Evolutionary conservation across 2,329 filamentous ascomycete genomes (phyloP), one percentile per base, ranked within the genome.

Genomic region (Trichoderma polysporum): DNA sequence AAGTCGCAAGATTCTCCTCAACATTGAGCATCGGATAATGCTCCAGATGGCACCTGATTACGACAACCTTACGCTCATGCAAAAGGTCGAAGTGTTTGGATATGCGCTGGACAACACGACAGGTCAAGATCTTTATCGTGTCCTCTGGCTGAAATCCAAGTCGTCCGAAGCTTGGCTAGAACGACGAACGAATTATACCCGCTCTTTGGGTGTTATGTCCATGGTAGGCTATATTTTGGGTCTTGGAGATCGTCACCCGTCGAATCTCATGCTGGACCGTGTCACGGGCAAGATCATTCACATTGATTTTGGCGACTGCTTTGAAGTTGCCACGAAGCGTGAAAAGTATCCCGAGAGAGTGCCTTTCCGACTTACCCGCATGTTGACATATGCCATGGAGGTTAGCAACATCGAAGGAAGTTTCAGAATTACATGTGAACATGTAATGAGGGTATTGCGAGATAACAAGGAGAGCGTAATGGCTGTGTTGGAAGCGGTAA

Each of bases 171-270:
- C 94, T 2, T 99, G 95, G 95, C 88, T 99, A 37, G 95, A 98
- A 79, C 88, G 95, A 50, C 91, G 95, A 62, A 99, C 96, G n/a
- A 99, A 97, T 77, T 99, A 99, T 81, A 99, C 95, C 19, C 91
- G 95, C 67, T 98, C 94, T 1, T 85, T 99, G 2, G 95, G 93
- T 73, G 95, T 99, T 74, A 99, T 99, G 95, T 97, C 93, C n/a
- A 99, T 99, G 93, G 95, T 98, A n/a, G 95, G 95, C 70, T 99
- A 99, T 79, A 98, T 99, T 71, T 88, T 99, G 25, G 96, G 95
- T 68, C 84, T 99, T 15, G 95, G 95, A 64, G 95, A 99, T 81
- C 90, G 96, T 56, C 95, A 99, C 80, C 96, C 96, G 41, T 97
- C 93, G 68, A 99, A 99, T 78, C 82, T 99, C 74, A 96, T 99